These are phyloP conservation scores for Termitomyces sp. DNA, from an alignment of 768 basidiomycete species.

Conservation along the genomic window DNA sequence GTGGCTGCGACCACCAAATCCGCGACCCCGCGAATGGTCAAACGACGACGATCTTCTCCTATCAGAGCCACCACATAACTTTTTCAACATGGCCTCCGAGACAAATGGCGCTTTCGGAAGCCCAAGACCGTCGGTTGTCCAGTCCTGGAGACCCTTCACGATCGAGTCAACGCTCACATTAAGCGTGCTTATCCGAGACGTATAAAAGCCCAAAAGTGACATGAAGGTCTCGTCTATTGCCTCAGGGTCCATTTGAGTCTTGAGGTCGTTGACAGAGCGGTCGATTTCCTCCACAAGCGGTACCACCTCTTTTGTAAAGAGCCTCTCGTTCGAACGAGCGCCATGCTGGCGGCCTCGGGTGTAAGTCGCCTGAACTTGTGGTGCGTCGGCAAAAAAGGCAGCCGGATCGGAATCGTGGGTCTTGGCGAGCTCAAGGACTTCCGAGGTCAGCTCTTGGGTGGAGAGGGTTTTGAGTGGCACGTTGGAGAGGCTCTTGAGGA, in stretches of 20 bases:
- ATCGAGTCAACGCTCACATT: constrained; percentile 39
- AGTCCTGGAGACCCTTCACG: constrained; percentile 55
- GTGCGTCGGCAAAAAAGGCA: constrained; percentile 25
- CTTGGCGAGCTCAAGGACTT: constrained; percentile 44
- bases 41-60: not conserved
- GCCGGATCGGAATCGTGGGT: constrained; percentile 42
- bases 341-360: not conserved
- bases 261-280: constrained; percentile 25
- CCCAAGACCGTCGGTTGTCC: constrained; percentile 57
- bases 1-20: not conserved
- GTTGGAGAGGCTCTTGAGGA: constrained; percentile 55
- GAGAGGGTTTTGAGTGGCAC: constrained; percentile 68
- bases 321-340: not conserved
- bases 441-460: constrained; percentile 38
- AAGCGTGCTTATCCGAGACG: constrained; percentile 45
- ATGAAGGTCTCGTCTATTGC: constrained; percentile 60
- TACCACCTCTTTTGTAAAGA: constrained; percentile 14
- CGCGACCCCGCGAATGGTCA: not conserved
- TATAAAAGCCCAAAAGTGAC: constrained; percentile 71
- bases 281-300: constrained; percentile 25
- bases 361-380: not conserved
- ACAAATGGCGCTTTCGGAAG: constrained; percentile 49
- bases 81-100: constrained; percentile 40
- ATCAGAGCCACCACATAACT: not conserved
- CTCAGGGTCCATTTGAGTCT: constrained; percentile 37